Base-by-base conservation (phyloP, 305 asterid species). In the Coffea humblotiana region DNA sequence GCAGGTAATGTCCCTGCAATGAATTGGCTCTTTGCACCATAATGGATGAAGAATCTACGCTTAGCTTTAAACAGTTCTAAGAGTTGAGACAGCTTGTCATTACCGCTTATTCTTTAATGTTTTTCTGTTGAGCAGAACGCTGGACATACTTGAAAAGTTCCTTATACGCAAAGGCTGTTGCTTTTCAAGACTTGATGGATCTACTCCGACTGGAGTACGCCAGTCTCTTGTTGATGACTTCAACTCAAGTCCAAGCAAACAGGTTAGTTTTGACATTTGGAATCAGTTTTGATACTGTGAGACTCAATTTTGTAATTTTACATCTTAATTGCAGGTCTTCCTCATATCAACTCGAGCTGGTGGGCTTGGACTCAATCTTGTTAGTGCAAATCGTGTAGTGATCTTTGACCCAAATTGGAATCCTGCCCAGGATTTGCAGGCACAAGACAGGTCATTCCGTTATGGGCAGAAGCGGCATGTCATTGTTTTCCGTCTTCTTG, bases 361-460 rank as follows among this genome's bases (percentile, higher is more conserved):
- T 70, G 98, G 99, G 80, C 97, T 94, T 74, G 98, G 99, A 27
- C 92, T 96, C 63, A 96, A 96, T 86, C 99, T 95, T 60, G 98
- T 92, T 11, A 90, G 98, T 81, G 98, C 99, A 45, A 96, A 96
- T 86, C 91, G 98, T 51, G 99, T 96, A 47, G 97, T 96, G 61
- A 91, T 94, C 82, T 96, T 96, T 78, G 98, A 96, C 84, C 99
- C 98, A 69, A 94, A 94, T 86, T 96, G 99, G 98, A 96, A 96
- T 74, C 99, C 98, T 15, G 96, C 99, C 66, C 98, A 96, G 82
- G 98, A 96, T 88, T 81, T 96, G 88, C 99, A 96, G 91, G 99
- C 99, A 18, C 98, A 94, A 84, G 99, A 96, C 58, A 89, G 99
- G 77, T 94, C 99, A 74, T 96, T 96, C 78, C 94, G 97, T 43